A percentile compares a stretch with the other conserved stretches of the same genome.
Conservation (phyloP, 169 alveolate species). For the Theileria luwenshuni region DNA sequence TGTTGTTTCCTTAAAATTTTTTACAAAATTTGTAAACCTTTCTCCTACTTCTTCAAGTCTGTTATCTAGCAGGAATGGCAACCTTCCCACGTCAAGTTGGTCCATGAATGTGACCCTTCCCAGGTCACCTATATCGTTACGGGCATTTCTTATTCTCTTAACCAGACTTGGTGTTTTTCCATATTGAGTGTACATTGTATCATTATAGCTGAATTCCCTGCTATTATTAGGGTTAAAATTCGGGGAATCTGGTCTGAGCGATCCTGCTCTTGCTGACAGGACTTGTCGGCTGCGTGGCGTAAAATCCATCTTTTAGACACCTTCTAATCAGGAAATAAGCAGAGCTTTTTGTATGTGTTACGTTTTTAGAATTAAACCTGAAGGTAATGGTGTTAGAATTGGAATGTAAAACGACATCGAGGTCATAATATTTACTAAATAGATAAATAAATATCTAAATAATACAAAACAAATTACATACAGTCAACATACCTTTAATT, state of each 20-base stretch:
- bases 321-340: no score
- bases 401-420: neutral
- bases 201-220: constrained; percentile 7
- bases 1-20: constrained; percentile 69
- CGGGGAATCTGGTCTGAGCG: constrained; percentile 33
- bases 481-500: constrained; percentile 1
- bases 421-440: neutral
- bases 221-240: constrained; percentile 30
- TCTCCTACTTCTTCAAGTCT: constrained; percentile 75
- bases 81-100: constrained; percentile 78
- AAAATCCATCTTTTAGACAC: constrained; percentile 10
- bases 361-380: neutral
- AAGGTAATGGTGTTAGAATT: neutral
- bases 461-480: neutral
- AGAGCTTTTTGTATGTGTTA: no score
- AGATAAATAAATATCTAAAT: constrained; percentile 9
- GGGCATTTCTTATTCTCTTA: constrained; percentile 80
- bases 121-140: constrained; percentile 86
- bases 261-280: constrained; percentile 11
- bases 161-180: constrained; percentile 83
- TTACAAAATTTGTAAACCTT: constrained; percentile 74
- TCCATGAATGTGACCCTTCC: constrained; percentile 84
- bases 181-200: constrained; percentile 73
- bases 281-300: constrained; percentile 20
- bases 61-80: constrained; percentile 79